Percentiles rank a stretch among this genome's conserved stretches.
phyloP scores from a whole-genome alignment of 257 asterid species.

The Capsicum rhomboideum region DNA sequence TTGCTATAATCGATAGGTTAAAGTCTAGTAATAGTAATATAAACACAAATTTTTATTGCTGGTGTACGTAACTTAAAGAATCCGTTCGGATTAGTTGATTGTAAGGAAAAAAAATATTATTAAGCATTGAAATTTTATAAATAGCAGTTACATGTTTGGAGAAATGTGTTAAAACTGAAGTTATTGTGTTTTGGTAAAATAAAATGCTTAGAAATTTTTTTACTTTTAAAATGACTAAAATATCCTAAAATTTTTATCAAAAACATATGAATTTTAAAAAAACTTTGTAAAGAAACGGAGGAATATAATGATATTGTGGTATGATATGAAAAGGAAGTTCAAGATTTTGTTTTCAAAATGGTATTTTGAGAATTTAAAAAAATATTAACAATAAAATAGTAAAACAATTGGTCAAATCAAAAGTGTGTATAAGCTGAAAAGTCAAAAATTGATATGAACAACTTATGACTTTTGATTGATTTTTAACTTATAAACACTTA shows the following conservation, averaged over 20 bases:
- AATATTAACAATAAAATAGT: no score
- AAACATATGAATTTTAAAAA: neutral
- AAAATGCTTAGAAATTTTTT: neutral
- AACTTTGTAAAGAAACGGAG: neutral
- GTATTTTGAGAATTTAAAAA: neutral
- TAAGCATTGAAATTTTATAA: neutral
- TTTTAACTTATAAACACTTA: neutral
- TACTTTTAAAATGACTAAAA: neutral
- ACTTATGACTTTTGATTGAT: neutral
- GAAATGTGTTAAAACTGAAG: neutral
- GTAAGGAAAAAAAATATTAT: no score
- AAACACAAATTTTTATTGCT: no score
- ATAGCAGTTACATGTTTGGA: neutral
- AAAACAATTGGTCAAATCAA: neutral
- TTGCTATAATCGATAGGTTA: no score
- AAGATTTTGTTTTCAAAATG: neutral
- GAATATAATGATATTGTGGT: neutral
- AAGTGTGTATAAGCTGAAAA: neutral
- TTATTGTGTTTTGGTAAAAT: no score
- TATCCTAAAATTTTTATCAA: neutral
- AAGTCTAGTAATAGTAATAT: no score
- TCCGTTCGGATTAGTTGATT: no score
- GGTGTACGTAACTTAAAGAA: no score
- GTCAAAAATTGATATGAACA: no score
- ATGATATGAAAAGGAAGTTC: neutral